phyloP scores from a whole-genome alignment of 1,284 basidiomycete genomes.

The Coniophora puteana region DNA sequence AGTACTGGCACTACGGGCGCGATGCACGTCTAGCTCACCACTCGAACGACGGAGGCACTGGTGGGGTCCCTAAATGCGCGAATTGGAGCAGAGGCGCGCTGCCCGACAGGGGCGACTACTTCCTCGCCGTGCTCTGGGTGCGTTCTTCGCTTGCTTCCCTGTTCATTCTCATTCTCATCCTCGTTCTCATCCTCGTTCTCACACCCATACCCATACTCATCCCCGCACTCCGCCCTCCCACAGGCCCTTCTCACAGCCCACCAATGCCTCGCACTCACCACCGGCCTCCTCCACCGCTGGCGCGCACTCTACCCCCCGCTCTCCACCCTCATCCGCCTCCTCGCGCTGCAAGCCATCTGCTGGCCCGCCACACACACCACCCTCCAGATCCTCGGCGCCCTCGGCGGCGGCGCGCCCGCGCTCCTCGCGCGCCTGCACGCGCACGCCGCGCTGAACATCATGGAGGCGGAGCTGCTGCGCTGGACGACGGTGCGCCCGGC shows the following conservation, averaged over 20 bases:
- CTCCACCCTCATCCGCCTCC: constrained; percentile 76
- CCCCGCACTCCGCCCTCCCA: background rate
- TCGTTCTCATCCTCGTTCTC: background rate
- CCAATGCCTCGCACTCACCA: constrained; percentile 77
- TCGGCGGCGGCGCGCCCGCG: constrained; percentile 17
- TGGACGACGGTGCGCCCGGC: constrained; percentile 51
- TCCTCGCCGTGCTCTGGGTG: constrained; percentile 67
- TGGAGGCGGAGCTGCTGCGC: constrained; percentile 24
- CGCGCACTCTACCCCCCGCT: constrained; percentile 77
- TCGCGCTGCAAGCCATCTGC: constrained; percentile 82
- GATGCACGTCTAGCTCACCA: constrained; percentile 2
- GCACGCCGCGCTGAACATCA: constrained; percentile 12
- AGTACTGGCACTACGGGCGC: constrained; percentile 2
- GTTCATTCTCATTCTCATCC: background rate
- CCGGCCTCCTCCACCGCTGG: constrained; percentile 79
- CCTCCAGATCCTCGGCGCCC: constrained; percentile 55
- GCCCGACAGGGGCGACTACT: constrained; percentile 55
- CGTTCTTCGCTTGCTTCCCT: constrained; percentile 16
- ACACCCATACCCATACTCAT: constrained; percentile 1
- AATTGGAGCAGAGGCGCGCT: constrained; percentile 19
- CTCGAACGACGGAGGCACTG: constrained; percentile 4
- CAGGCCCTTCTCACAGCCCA: constrained; percentile 76
- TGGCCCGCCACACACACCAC: constrained; percentile 86
- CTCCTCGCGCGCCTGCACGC: constrained; percentile 16
- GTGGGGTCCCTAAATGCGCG: background rate